Percentiles rank a stretch among this genome's conserved stretches.
Evolutionary conservation across 306 rosid species (phyloP).

Genomic region (Chamaecrista fasciculata): DNA sequence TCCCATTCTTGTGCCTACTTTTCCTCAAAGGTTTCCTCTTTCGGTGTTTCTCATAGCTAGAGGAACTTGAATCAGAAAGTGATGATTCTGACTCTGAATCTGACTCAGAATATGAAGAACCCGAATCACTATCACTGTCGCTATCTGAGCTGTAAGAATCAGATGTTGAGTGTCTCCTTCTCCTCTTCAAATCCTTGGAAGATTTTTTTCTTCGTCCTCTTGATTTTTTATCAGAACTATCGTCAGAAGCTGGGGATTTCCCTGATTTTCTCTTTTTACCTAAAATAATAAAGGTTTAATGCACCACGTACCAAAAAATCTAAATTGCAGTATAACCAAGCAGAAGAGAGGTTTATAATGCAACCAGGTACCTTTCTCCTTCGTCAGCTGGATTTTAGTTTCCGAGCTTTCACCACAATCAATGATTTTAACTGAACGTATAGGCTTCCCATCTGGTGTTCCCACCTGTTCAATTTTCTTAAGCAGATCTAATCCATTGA

Average conservation of each 20-base stretch:
- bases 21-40: slow-evolving; percentile 59
- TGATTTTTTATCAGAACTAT: slow-evolving; percentile 56
- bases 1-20: slow-evolving; percentile 53
- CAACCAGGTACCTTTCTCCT: slow-evolving; percentile 57
- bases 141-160: slow-evolving; percentile 63
- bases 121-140: slow-evolving; percentile 47
- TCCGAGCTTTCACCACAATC: slow-evolving; percentile 80
- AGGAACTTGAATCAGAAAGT: slow-evolving; percentile 67
- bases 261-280: slow-evolving; percentile 61
- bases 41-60: slow-evolving; percentile 61
- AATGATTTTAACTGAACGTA: slow-evolving; percentile 64
- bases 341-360: neutral
- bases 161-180: slow-evolving; percentile 72
- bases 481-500: slow-evolving; percentile 66
- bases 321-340: slow-evolving; percentile 16
- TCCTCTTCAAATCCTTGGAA: slow-evolving; percentile 54
- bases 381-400: slow-evolving; percentile 37
- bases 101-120: slow-evolving; percentile 55
- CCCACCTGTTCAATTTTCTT: slow-evolving; percentile 81
- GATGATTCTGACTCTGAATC: slow-evolving; percentile 65
- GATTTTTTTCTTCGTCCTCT: slow-evolving; percentile 53
- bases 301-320: slow-evolving; percentile 20
- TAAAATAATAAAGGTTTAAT: slow-evolving; percentile 32
- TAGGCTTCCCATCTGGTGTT: slow-evolving; percentile 79
- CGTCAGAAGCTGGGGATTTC: slow-evolving; percentile 53